These are phyloP conservation scores for Colletotrichum incanum DNA, from an alignment of 2,329 filamentous ascomycete genomes.

Conservation along the genomic window DNA sequence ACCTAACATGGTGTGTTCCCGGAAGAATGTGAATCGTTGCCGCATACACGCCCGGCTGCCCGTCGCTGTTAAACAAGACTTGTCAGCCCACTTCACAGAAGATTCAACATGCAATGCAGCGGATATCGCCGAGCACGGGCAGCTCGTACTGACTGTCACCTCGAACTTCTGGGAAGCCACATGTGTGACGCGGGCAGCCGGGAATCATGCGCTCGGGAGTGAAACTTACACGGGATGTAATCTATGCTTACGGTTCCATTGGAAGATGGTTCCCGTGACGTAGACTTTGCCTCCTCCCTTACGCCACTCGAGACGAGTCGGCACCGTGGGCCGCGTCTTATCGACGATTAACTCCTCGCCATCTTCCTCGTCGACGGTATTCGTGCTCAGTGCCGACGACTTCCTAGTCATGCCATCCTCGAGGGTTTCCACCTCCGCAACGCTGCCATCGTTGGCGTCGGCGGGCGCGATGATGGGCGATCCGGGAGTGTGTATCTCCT, in stretches of 20 bases:
- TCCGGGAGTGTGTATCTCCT: constrained; percentile 90
- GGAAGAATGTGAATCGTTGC: constrained; percentile 87
- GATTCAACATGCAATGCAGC: constrained; percentile 38
- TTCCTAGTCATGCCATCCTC: constrained; percentile 68
- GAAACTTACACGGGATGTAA: constrained; percentile 85
- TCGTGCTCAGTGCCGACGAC: constrained; percentile 72
- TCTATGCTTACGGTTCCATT: constrained; percentile 95
- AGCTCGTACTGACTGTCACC: neutral
- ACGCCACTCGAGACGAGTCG: constrained; percentile 89
- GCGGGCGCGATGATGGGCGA: constrained; percentile 88
- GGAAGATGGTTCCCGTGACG: constrained; percentile 96
- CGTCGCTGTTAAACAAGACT: constrained; percentile 59
- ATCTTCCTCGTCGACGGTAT: constrained; percentile 82
- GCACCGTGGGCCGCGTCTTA: constrained; percentile 83
- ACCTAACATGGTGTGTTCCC: constrained; percentile 96
- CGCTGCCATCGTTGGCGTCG: constrained; percentile 71
- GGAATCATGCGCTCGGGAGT: constrained; percentile 10
- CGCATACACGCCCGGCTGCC: constrained; percentile 76
- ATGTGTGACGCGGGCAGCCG: constrained; percentile 43
- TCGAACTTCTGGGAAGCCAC: constrained; percentile 24
- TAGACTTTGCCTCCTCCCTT: constrained; percentile 90
- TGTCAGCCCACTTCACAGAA: constrained; percentile 10
- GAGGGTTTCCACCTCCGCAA: constrained; percentile 69
- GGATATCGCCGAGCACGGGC: constrained; percentile 20
- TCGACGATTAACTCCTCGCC: constrained; percentile 83